phyloP scores from a whole-genome alignment of 108 stramenopile species.

The Nitzschia putrida region DNA sequence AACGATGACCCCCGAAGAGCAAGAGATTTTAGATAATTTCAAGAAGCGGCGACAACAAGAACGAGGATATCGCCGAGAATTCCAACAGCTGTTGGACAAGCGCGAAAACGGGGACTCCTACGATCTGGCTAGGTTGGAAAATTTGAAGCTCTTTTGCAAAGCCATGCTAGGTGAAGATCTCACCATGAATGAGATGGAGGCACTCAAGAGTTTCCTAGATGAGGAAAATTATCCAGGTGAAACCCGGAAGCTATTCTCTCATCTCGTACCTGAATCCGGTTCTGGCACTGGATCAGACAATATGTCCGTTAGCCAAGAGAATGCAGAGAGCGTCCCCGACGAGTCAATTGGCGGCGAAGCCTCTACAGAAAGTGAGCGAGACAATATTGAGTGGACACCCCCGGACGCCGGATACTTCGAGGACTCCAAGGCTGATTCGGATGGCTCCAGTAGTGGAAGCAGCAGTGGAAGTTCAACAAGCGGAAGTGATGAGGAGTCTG shows the following conservation, averaged over 20 bases:
- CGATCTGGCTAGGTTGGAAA: constrained; percentile 15
- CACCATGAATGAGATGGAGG: not conserved
- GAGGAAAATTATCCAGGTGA: not conserved
- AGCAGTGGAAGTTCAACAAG: not conserved
- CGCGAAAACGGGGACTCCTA: constrained; percentile 9
- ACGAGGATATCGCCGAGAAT: constrained; percentile 7
- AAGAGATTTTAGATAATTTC: not conserved
- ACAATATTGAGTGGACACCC: not conserved
- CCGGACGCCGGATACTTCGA: not conserved
- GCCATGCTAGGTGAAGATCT: not conserved
- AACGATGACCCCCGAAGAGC: not conserved
- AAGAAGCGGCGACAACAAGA: not conserved
- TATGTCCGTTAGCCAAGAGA: not conserved
- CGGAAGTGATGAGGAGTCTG: not conserved
- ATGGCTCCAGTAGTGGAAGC: not conserved
- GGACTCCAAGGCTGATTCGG: not conserved
- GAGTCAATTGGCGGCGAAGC: not conserved
- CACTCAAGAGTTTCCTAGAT: not conserved
- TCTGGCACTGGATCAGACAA: not conserved
- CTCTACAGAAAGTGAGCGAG: too few species aligned
- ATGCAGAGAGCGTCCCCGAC: too few species aligned
- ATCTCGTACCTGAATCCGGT: too few species aligned
- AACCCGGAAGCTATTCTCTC: too few species aligned
- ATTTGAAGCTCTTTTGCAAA: not conserved
- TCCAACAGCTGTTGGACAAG: constrained; percentile 15